Conservation (phyloP, 768 basidiomycete genomes). For the Boletus rubescentipes region DNA sequence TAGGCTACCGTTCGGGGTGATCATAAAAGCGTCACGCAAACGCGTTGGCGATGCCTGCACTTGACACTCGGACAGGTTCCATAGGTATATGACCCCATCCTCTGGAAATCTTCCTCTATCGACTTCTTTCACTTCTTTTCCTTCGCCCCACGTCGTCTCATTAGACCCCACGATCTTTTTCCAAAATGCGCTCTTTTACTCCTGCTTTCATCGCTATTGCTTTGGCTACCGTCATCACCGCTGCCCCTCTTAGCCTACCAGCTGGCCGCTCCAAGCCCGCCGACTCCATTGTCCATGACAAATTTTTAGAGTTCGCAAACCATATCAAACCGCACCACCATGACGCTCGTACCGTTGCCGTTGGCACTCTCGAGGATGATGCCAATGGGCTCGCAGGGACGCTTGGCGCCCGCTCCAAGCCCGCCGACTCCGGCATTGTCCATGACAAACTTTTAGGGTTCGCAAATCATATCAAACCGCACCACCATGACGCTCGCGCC, state of each 20-base stretch:
- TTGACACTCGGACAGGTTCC: not conserved
- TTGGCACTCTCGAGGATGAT: too few relatives aligned
- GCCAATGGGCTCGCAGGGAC: too few relatives aligned
- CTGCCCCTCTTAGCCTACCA: constrained; percentile 17
- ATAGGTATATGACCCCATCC: constrained; percentile 20
- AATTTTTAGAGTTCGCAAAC: too few relatives aligned
- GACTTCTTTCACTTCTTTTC: constrained; percentile 17
- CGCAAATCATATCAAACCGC: too few relatives aligned
- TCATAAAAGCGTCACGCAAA: constrained; percentile 1
- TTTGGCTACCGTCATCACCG: constrained; percentile 29
- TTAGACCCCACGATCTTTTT: constrained; percentile 33
- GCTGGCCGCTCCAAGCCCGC: too few relatives aligned
- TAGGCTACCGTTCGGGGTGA: not conserved
- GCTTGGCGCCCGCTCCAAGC: too few relatives aligned
- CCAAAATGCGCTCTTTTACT: constrained; percentile 38
- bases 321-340: too few relatives aligned
- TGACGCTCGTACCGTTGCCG: too few relatives aligned
- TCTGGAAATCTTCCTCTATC: constrained; percentile 1
- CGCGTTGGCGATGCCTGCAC: not conserved
- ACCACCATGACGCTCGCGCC: too few relatives aligned
- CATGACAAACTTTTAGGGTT: too few relatives aligned
- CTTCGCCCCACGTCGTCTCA: constrained; percentile 4
- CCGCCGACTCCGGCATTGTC: too few relatives aligned
- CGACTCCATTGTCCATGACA: too few relatives aligned
- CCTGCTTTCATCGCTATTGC: constrained; percentile 26